These are phyloP conservation scores for Sclerotinia spermophila DNA, from an alignment of 2,329 filamentous ascomycete species.

Conservation along the genomic window DNA sequence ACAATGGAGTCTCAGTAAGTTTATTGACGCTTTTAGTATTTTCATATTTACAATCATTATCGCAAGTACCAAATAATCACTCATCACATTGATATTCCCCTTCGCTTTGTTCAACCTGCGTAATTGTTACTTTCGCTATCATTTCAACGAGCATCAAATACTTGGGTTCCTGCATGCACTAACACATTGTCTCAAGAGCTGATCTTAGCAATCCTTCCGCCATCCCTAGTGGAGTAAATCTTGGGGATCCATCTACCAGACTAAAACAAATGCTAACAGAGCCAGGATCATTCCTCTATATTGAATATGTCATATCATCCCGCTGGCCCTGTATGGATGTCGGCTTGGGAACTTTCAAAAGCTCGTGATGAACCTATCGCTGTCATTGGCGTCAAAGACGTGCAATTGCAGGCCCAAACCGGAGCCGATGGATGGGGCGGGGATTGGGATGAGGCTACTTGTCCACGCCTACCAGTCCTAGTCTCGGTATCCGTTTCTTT, in stretches of 20 bases:
- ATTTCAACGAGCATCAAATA: neutral
- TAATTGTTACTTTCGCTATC: neutral
- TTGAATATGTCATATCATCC: neutral
- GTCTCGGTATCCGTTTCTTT: constrained; percentile 60
- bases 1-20: constrained; percentile 7
- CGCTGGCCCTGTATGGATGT: neutral
- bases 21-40: neutral
- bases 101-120: neutral
- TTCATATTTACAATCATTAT: neutral
- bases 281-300: neutral
- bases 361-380: neutral
- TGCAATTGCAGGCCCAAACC: neutral
- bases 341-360: neutral
- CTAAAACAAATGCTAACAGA: neutral
- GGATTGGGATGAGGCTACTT: constrained; percentile 24
- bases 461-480: constrained; percentile 57
- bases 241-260: neutral
- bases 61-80: neutral
- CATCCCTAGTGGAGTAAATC: neutral
- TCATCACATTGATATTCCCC: neutral
- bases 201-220: neutral
- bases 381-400: constrained; percentile 7
- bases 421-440: constrained; percentile 64
- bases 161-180: neutral
- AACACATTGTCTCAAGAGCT: neutral